Evolutionary conservation across 345 rosid species (phyloP).

Genomic region (thale cress (Arabidopsis thaliana)): TAIR10.1 NC_003070.9:7239501-7240000

Average conservation of each 20-base stretch:
- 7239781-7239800: background rate
- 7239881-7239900: background rate
- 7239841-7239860: background rate
- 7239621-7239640: background rate
- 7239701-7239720: background rate
- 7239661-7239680: background rate
- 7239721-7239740: background rate
- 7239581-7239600: slow-evolving; percentile 26
- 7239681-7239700: background rate
- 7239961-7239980: background rate
- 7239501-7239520: slow-evolving; percentile 9
- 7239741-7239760: background rate
- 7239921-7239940: background rate
- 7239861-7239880: background rate
- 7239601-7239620: slow-evolving; percentile 30
- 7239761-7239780: background rate
- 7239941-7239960: background rate
- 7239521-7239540: slow-evolving; percentile 34
- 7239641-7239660: background rate
- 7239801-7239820: background rate
- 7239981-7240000: slow-evolving; percentile 5
- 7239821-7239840: background rate
- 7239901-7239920: slow-evolving; percentile 11
- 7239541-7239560: slow-evolving; percentile 27
- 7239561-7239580: slow-evolving; percentile 35